Evolutionary conservation across 1,284 basidiomycete species (phyloP).

Genomic region (Tetrapyrgos nigripes): DNA sequence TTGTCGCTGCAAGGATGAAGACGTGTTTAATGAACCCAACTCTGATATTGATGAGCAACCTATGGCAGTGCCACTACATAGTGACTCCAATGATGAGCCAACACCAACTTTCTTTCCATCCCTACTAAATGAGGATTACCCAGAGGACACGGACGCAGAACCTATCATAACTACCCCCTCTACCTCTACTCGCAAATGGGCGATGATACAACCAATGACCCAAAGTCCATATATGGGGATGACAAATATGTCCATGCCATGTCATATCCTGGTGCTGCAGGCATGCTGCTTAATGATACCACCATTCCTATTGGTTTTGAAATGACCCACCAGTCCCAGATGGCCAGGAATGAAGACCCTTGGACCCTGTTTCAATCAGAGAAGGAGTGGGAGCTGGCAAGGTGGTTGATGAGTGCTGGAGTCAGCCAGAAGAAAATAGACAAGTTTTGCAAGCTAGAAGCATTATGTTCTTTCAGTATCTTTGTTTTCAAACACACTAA

Average conservation of each 20-base stretch:
- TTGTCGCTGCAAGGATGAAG: neutral
- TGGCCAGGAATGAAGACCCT: neutral
- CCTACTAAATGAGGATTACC: too few relatives aligned
- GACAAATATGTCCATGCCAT: neutral
- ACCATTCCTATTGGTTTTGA: conserved; percentile 20
- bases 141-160: neutral
- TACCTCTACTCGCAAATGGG: too few relatives aligned
- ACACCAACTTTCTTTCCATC: too few relatives aligned
- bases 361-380: conserved; percentile 29
- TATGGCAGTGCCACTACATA: neutral
- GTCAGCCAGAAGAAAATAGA: conserved; percentile 34
- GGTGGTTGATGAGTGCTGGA: conserved; percentile 34
- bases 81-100: too few relatives aligned
- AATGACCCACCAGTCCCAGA: conserved; percentile 6
- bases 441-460: conserved; percentile 36
- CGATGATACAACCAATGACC: neutral
- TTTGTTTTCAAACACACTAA: neutral
- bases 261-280: neutral
- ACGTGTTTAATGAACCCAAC: neutral
- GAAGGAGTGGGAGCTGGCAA: conserved; percentile 37
- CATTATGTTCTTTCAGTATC: conserved; percentile 28
- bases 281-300: neutral
- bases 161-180: neutral
- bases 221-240: neutral
- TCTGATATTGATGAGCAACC: neutral